These are phyloP conservation scores for Candida coleopterorum DNA, from an alignment of 805 yeast species.

Conservation along the genomic window DNA sequence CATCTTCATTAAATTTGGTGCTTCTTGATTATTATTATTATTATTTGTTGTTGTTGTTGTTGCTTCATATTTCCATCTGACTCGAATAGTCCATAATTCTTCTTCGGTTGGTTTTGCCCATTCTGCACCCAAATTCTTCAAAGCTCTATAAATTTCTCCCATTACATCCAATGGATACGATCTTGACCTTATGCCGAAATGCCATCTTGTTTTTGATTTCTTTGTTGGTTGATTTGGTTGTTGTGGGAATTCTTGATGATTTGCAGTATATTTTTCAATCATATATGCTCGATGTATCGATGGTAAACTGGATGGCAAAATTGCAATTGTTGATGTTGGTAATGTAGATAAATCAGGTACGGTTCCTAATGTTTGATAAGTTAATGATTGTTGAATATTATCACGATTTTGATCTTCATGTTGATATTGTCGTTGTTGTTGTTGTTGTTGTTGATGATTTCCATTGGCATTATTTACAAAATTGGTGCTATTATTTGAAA, in stretches of 20 bases:
- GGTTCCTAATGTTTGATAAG: slow-evolving; percentile 44
- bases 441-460: slow-evolving; percentile 8
- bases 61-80: slow-evolving; percentile 74
- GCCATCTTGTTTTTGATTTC: slow-evolving; percentile 95
- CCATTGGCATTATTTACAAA: slow-evolving; percentile 4
- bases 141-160: slow-evolving; percentile 96
- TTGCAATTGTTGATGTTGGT: slow-evolving; percentile 81
- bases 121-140: slow-evolving; percentile 91
- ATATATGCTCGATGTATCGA: slow-evolving; percentile 91
- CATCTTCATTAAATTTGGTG: slow-evolving; percentile 88
- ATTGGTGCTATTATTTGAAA: slow-evolving; percentile 3
- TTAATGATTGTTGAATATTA: slow-evolving; percentile 37
- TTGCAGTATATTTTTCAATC: slow-evolving; percentile 45
- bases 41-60: slow-evolving; percentile 8
- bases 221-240: slow-evolving; percentile 57
- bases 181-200: slow-evolving; percentile 93
- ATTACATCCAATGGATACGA: slow-evolving; percentile 96
- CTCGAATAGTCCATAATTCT: slow-evolving; percentile 92
- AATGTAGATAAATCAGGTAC: slow-evolving; percentile 46
- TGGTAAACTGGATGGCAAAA: slow-evolving; percentile 89
- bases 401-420: slow-evolving; percentile 25
- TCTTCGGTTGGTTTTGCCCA: slow-evolving; percentile 96
- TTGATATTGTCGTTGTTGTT: slow-evolving; percentile 8
- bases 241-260: slow-evolving; percentile 7
- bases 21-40: slow-evolving; percentile 16